These are phyloP conservation scores for Phtheirospermum japonicum DNA, from an alignment of 257 asterid species.

Conservation along the genomic window DNA sequence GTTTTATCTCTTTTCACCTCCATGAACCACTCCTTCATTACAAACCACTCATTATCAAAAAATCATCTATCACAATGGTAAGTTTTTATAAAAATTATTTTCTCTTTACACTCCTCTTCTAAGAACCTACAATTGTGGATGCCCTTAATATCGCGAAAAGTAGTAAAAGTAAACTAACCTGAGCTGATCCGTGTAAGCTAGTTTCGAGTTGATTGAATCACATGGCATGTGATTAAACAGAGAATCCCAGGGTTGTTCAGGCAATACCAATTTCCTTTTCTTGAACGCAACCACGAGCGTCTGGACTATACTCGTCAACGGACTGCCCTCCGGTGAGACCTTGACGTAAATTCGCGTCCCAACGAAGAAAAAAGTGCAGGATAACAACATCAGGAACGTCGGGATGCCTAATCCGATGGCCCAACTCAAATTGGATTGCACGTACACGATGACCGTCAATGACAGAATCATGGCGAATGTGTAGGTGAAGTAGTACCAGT, in stretches of 20 bases:
- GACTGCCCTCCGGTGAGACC: slow-evolving; percentile 37
- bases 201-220: slow-evolving; percentile 28
- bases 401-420: slow-evolving; percentile 38
- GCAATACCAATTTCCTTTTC: slow-evolving; percentile 27
- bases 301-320: slow-evolving; percentile 29
- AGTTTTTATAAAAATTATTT: too few relatives aligned
- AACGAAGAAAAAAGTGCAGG: slow-evolving; percentile 33
- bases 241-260: slow-evolving; percentile 31
- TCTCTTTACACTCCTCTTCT: too few relatives aligned
- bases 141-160: background rate
- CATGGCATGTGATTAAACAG: slow-evolving; percentile 27
- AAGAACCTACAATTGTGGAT: too few relatives aligned
- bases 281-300: slow-evolving; percentile 28
- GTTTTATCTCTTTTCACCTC: too few relatives aligned
- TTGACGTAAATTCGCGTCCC: slow-evolving; percentile 34
- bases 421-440: slow-evolving; percentile 37
- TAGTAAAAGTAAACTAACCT: slow-evolving; percentile 13
- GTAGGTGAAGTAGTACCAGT: slow-evolving; percentile 40
- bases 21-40: too few relatives aligned
- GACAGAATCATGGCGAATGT: slow-evolving; percentile 39
- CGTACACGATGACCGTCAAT: slow-evolving; percentile 30
- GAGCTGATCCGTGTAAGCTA: slow-evolving; percentile 30
- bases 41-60: too few relatives aligned
- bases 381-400: slow-evolving; percentile 33
- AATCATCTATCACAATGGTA: too few relatives aligned